Conservation (phyloP, 2,329 filamentous ascomycete genomes). For the Apiospora marii region DNA sequence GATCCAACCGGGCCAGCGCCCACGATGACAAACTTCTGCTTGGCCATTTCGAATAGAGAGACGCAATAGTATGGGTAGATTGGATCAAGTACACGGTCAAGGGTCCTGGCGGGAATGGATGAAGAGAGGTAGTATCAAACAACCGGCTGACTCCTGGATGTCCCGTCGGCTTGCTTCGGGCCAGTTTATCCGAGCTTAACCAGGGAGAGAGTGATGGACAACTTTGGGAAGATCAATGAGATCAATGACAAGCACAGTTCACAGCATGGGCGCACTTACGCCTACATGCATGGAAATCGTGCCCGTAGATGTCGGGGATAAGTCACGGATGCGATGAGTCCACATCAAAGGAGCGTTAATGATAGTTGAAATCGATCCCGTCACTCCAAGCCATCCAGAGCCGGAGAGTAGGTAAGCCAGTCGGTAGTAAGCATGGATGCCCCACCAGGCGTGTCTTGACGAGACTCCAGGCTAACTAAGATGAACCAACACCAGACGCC, state of each 20-base stretch:
- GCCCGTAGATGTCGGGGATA: neutral
- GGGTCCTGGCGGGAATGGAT: neutral
- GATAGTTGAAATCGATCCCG: neutral
- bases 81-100: neutral
- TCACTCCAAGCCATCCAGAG: neutral
- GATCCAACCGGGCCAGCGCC: conserved; percentile 95
- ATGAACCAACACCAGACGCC: neutral
- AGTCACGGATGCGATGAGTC: neutral
- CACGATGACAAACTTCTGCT: conserved; percentile 80
- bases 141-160: neutral
- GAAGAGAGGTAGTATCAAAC: neutral
- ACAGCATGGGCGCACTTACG: neutral
- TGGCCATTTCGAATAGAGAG: conserved; percentile 40
- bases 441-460: neutral
- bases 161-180: neutral
- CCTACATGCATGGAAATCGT: neutral
- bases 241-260: conserved; percentile 3
- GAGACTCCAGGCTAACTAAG: neutral
- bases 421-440: neutral
- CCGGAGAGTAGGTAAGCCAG: neutral
- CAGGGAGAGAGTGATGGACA: neutral
- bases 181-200: neutral
- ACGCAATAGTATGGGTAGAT: neutral
- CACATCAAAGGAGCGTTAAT: neutral
- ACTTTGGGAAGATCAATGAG: neutral